These are phyloP conservation scores for Penicillium aurantiogriseum DNA, from an alignment of 2,329 filamentous ascomycete species.

Conservation along the genomic window DNA sequence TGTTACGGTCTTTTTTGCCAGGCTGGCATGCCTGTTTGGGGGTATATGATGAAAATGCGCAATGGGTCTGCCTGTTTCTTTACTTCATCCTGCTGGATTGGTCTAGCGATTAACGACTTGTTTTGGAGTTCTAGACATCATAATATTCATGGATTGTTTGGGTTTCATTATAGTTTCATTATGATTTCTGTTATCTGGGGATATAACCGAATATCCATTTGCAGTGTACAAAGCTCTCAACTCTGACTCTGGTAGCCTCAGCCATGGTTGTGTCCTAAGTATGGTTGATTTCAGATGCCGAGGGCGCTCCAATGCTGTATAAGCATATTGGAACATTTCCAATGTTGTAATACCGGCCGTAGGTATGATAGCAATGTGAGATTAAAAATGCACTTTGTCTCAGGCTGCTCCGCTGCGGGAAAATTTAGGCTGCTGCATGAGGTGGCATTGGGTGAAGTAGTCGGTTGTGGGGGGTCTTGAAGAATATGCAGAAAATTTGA, in stretches of 20 bases:
- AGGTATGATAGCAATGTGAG: not conserved
- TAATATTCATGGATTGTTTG: constrained; percentile 2
- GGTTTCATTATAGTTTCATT: constrained; percentile 2
- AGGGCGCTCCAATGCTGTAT: not conserved
- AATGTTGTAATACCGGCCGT: not conserved
- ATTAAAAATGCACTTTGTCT: not conserved
- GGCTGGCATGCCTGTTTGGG: not conserved
- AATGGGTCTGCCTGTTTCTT: not conserved
- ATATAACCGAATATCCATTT: constrained; percentile 1
- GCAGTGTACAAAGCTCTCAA: not conserved
- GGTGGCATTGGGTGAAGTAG: not conserved
- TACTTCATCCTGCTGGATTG: not conserved
- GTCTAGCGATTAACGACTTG: not conserved
- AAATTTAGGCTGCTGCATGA: not conserved
- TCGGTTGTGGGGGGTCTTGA: not conserved
- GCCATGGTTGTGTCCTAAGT: not conserved
- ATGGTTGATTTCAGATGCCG: not conserved
- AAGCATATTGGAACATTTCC: not conserved
- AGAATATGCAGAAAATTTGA: not conserved
- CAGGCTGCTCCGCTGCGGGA: not conserved
- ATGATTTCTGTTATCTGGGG: not conserved
- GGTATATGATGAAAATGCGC: not conserved
- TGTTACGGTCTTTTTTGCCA: constrained; percentile 22
- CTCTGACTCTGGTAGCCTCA: not conserved
- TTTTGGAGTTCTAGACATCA: not conserved